Percentiles rank a stretch among this genome's conserved stretches.
These are phyloP conservation scores for Moelleriella libera DNA, from an alignment of 2,329 filamentous ascomycete genomes.

Conservation along the genomic window DNA sequence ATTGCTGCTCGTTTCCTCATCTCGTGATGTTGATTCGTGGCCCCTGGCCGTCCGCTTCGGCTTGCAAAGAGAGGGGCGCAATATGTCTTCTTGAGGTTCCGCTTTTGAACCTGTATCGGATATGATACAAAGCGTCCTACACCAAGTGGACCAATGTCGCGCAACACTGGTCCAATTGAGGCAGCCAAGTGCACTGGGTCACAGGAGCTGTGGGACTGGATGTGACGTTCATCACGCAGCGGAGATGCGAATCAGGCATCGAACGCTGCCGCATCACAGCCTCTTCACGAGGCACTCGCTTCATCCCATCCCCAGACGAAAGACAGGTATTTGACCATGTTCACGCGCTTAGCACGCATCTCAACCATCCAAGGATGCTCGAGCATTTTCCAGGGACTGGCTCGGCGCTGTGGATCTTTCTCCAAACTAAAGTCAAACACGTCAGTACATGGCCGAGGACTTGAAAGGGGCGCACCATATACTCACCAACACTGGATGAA, in stretches of 20 bases:
- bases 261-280: background rate
- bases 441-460: slow-evolving; percentile 9
- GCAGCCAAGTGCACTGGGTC: background rate
- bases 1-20: too few species aligned
- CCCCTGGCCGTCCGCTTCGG: background rate
- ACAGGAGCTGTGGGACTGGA: background rate
- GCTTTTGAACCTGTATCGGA: background rate
- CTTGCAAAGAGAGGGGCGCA: background rate
- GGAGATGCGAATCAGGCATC: too few species aligned
- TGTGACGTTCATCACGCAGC: background rate
- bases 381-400: slow-evolving; percentile 95
- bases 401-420: slow-evolving; percentile 76
- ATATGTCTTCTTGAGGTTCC: background rate
- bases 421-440: slow-evolving; percentile 52
- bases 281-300: background rate
- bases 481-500: slow-evolving; percentile 98
- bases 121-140: background rate
- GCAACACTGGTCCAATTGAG: background rate
- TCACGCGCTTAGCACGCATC: slow-evolving; percentile 90
- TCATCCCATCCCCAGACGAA: slow-evolving; percentile 97
- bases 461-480: background rate
- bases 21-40: background rate
- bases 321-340: slow-evolving; percentile 87
- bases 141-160: background rate
- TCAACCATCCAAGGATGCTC: slow-evolving; percentile 99